These are phyloP conservation scores for Alternaria alternata DNA, from an alignment of 2,329 filamentous ascomycete species.

Conservation along the genomic window DNA sequence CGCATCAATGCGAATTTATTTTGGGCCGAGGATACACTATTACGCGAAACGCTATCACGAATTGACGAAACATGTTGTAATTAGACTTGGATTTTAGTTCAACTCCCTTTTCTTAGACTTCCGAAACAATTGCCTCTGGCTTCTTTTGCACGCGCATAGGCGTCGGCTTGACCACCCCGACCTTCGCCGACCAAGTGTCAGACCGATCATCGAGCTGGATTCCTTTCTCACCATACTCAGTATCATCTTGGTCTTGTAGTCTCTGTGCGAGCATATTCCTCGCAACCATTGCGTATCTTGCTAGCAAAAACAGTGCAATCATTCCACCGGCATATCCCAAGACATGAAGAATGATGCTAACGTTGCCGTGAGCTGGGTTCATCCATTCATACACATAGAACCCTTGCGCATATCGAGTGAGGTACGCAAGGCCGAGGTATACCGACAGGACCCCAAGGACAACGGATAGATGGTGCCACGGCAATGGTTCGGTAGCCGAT, in stretches of 20 bases:
- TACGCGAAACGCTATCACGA: not conserved
- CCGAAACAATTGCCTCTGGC: not conserved
- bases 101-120: not conserved
- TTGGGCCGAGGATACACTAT: not conserved
- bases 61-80: not conserved
- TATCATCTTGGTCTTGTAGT: slow-evolving; percentile 6
- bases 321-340: slow-evolving; percentile 33
- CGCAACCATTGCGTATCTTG: slow-evolving; percentile 20
- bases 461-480: slow-evolving; percentile 69
- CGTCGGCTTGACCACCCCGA: slow-evolving; percentile 15
- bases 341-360: slow-evolving; percentile 33
- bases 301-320: slow-evolving; percentile 28
- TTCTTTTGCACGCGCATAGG: slow-evolving; percentile 6
- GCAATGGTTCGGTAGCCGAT: slow-evolving; percentile 67
- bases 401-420: slow-evolving; percentile 71
- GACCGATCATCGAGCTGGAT: slow-evolving; percentile 16
- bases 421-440: slow-evolving; percentile 76
- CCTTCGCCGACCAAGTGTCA: slow-evolving; percentile 23
- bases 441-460: slow-evolving; percentile 71
- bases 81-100: not conserved
- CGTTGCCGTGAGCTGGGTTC: slow-evolving; percentile 36
- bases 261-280: slow-evolving; percentile 23
- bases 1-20: not conserved
- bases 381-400: slow-evolving; percentile 75
- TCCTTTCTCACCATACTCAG: slow-evolving; percentile 19